Base-by-base conservation (phyloP, 805 yeast genomes). In the Yarrowia keelungensis region DNA sequence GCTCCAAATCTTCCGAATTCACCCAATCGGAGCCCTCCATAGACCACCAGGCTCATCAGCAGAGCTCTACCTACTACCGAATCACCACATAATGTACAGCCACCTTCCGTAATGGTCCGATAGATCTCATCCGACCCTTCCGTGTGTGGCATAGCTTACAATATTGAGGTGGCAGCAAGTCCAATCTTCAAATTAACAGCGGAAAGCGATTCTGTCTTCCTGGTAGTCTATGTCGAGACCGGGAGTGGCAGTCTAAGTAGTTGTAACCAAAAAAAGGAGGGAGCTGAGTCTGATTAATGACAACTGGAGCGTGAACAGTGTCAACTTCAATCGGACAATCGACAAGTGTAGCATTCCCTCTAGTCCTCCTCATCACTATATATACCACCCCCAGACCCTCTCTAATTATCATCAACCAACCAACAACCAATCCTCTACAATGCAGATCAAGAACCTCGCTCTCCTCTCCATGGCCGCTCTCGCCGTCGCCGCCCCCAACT, bases 371-470 rank as follows among this genome's bases (percentile, higher is more conserved):
- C 51, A 0, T 9, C 22, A 49, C 38, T 49, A 49, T 49, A 49
- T 49, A 49, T 49, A 49, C 53, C 53, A 15, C 39, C 22, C 12
- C 12, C 2, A 8, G 7, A 9, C 53, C 39, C 53, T 26, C 39
- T 15, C 26, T 32, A 35, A 49, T 26, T 11, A 14, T 15, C 39
- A 19, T 4, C 45, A 39, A 53, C 19, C 62, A 56, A 39, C 46
- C 35, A 8, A 42, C 59, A 19, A 7, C 59, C 43, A 16, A 22
- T 26, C 19, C 51, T 7, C 36, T 22, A 58, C 42, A 59, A 59
- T 59, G 65, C 65, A 59, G 65, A 45, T 59, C 65, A 59, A 59
- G 65, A 59, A 43, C 65, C 65, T 59, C 65, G 65, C 65, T 19
- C 39, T 43, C 51, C 42, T 59, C 42, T 59, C 65, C 46, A 47